phyloP scores from a whole-genome alignment of 345 rosid species.

The Zanthoxylum bungeanum region DNA sequence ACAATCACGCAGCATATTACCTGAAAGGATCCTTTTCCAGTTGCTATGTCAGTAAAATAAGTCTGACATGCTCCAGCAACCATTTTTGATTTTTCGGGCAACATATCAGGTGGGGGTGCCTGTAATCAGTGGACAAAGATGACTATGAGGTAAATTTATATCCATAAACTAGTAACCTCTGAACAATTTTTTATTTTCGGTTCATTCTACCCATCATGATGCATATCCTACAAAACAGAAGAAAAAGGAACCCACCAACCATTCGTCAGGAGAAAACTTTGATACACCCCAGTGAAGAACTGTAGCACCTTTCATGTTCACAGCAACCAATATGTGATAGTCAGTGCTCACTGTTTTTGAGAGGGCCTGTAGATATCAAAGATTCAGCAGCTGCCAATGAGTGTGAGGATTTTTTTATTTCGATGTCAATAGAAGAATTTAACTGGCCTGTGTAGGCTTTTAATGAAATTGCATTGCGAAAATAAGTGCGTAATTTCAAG shows the following conservation, averaged over 20 bases:
- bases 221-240: constrained; percentile 4
- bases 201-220: background rate
- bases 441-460: background rate
- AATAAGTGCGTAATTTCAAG: background rate
- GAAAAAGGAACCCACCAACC: constrained; percentile 46
- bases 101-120: constrained; percentile 53
- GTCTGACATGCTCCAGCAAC: constrained; percentile 60
- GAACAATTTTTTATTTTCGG: background rate
- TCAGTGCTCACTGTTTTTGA: constrained; percentile 32
- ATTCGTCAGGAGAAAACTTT: constrained; percentile 47
- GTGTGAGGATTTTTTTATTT: background rate
- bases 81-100: constrained; percentile 56
- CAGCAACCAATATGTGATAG: constrained; percentile 44
- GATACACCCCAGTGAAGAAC: constrained; percentile 64
- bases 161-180: background rate
- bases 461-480: background rate
- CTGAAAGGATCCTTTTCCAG: constrained; percentile 46
- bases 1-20: constrained; percentile 18
- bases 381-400: constrained; percentile 3
- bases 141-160: background rate
- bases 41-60: constrained; percentile 40
- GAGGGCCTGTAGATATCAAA: constrained; percentile 33
- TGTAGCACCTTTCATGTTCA: constrained; percentile 44
- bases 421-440: background rate
- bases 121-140: constrained; percentile 5